Percentiles rank a stretch among this genome's conserved stretches.
Evolutionary conservation across 129 eudicot genomes (phyloP).

Genomic region (Pittosporum tobira): DNA sequence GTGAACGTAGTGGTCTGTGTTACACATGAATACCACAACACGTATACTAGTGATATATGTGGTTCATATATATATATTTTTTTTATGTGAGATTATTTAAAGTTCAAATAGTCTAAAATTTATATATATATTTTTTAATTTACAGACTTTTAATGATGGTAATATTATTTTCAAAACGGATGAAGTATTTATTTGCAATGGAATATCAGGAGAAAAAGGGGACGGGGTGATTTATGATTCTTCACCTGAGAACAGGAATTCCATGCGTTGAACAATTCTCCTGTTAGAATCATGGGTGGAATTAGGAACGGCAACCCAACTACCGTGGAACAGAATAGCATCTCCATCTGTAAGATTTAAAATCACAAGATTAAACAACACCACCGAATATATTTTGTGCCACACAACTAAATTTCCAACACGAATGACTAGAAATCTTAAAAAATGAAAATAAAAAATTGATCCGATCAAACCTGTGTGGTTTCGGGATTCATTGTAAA

Average conservation of each 20-base stretch:
- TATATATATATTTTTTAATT: too few relatives aligned
- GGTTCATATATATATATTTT: background rate
- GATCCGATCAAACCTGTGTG: conserved; percentile 72
- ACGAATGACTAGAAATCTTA: too few relatives aligned
- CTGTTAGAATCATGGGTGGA: conserved; percentile 86
- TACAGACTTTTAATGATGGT: too few relatives aligned
- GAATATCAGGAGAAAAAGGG: background rate
- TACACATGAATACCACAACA: background rate
- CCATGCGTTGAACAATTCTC: conserved; percentile 88
- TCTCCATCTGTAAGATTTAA: conserved; percentile 64
- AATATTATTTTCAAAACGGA: too few relatives aligned
- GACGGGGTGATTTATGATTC: background rate
- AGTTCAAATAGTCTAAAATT: background rate
- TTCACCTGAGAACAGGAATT: conserved; percentile 72
- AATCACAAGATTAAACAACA: too few relatives aligned
- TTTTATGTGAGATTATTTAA: background rate
- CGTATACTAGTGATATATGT: too few relatives aligned
- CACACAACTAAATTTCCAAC: background rate
- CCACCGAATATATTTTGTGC: background rate
- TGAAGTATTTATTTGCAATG: background rate
- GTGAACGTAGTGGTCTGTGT: background rate
- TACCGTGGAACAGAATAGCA: conserved; percentile 91
- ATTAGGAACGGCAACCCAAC: conserved; percentile 89
- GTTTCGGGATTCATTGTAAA: conserved; percentile 90
- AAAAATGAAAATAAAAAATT: background rate